Percentiles rank a stretch among this genome's conserved stretches.
These are phyloP conservation scores for Rheum nobile DNA, from an alignment of 148 eudicot species.

Conservation along the genomic window DNA sequence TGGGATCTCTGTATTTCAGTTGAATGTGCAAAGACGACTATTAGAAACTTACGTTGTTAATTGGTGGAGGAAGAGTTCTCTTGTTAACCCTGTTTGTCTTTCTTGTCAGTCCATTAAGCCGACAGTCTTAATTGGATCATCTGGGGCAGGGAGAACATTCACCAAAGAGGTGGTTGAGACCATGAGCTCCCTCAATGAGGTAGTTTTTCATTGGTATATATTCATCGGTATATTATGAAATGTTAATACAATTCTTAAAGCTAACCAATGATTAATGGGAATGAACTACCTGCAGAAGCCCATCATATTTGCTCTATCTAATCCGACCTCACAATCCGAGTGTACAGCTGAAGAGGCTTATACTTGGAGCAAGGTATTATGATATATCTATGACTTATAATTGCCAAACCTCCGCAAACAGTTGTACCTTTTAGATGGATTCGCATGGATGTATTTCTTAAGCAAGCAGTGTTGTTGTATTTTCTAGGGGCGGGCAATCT, in stretches of 20 bases:
- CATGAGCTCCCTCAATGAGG: slow-evolving; percentile 83
- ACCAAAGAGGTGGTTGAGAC: slow-evolving; percentile 86
- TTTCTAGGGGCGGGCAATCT: slow-evolving; percentile 83
- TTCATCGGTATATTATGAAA: neutral
- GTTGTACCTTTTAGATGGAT: no score
- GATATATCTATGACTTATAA: neutral
- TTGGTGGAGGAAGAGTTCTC: slow-evolving; percentile 8
- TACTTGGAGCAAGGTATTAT: slow-evolving; percentile 80
- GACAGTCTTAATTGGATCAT: slow-evolving; percentile 88
- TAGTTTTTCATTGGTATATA: slow-evolving; percentile 11
- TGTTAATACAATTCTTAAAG: neutral
- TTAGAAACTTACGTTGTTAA: neutral
- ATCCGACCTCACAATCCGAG: slow-evolving; percentile 98
- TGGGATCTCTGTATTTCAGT: slow-evolving; percentile 10
- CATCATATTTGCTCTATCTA: slow-evolving; percentile 79
- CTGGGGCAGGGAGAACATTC: slow-evolving; percentile 86
- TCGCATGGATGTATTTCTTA: neutral
- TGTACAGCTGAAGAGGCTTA: slow-evolving; percentile 98
- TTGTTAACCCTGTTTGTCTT: slow-evolving; percentile 6
- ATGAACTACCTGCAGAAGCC: slow-evolving; percentile 60
- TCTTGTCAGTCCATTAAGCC: slow-evolving; percentile 69
- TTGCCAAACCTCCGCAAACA: neutral
- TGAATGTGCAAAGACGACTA: neutral
- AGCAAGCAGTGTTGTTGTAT: neutral
- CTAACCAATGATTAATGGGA: neutral